Conservation (phyloP, 208 protist genomes). For the Acanthamoeba culbertsoni region DNA sequence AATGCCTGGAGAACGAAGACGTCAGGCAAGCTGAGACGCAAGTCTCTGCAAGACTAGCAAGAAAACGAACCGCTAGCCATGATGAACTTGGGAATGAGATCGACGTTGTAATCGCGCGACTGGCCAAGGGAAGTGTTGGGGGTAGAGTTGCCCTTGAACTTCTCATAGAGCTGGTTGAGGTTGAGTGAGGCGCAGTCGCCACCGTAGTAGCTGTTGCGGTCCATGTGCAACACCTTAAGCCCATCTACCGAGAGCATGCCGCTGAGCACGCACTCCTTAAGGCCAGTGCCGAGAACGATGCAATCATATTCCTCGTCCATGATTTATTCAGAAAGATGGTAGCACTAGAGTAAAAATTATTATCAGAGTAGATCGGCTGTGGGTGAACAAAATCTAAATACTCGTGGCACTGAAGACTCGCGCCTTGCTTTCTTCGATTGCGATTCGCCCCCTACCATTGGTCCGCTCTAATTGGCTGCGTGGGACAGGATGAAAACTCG, state of each 20-base stretch:
- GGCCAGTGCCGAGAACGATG: constrained; percentile 99
- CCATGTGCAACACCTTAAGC: constrained; percentile 99
- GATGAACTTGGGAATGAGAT: constrained; percentile 99
- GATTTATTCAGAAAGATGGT: neutral
- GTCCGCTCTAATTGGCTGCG: neutral
- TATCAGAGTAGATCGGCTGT: too few species aligned
- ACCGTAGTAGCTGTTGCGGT: constrained; percentile 99
- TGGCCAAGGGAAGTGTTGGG: constrained; percentile 87
- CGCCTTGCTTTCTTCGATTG: neutral
- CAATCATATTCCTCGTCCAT: constrained; percentile 94
- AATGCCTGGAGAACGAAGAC: constrained; percentile 62
- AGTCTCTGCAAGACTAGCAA: neutral
- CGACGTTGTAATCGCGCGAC: constrained; percentile 97
- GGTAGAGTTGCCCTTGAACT: constrained; percentile 81
- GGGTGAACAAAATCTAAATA: too few species aligned
- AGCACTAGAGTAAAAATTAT: too few species aligned
- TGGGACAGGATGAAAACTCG: neutral
- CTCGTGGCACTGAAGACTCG: neutral
- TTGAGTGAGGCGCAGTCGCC: constrained; percentile 98
- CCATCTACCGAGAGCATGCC: constrained; percentile 92
- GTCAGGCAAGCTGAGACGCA: neutral
- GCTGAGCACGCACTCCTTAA: constrained; percentile 98
- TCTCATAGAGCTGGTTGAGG: constrained; percentile 89
- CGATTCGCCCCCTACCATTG: neutral
- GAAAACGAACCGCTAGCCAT: constrained; percentile 92